Conservation (phyloP, 78 protist species). For the Tieghemostelium lacteum region DNA sequence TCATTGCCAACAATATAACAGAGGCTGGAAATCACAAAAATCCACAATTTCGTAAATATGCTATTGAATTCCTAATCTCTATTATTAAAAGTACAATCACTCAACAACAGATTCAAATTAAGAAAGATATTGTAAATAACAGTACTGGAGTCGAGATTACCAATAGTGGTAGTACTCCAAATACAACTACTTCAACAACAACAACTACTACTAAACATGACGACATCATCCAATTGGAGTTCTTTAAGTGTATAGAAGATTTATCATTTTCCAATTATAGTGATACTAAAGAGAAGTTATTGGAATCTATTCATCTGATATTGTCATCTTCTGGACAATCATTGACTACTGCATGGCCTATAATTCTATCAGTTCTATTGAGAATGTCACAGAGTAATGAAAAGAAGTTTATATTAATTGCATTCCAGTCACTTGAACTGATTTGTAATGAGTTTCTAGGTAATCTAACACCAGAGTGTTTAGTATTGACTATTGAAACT, state of each 20-base stretch:
- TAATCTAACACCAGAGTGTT: slow-evolving; percentile 65
- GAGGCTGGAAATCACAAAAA: slow-evolving; percentile 66
- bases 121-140: too few species aligned
- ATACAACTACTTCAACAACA: slow-evolving; percentile 4
- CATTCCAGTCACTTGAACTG: slow-evolving; percentile 65
- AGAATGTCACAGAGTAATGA: slow-evolving; percentile 68
- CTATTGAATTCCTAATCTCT: slow-evolving; percentile 36
- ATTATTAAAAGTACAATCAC: slow-evolving; percentile 40
- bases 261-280: slow-evolving; percentile 43
- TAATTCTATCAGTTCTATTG: slow-evolving; percentile 19
- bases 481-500: slow-evolving; percentile 40
- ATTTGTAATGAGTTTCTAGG: slow-evolving; percentile 79
- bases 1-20: slow-evolving; percentile 30
- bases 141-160: background rate
- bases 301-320: slow-evolving; percentile 68
- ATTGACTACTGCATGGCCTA: slow-evolving; percentile 70
- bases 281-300: slow-evolving; percentile 62
- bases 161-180: background rate
- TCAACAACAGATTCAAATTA: background rate
- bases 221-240: slow-evolving; percentile 56
- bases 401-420: slow-evolving; percentile 40
- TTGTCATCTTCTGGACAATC: slow-evolving; percentile 65
- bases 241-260: slow-evolving; percentile 62
- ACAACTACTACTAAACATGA: background rate
- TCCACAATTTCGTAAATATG: slow-evolving; percentile 32